Evolutionary conservation across 371 early-diverging fungal genomes (phyloP).

Genomic region (Choanephora cucurbitarum): DNA sequence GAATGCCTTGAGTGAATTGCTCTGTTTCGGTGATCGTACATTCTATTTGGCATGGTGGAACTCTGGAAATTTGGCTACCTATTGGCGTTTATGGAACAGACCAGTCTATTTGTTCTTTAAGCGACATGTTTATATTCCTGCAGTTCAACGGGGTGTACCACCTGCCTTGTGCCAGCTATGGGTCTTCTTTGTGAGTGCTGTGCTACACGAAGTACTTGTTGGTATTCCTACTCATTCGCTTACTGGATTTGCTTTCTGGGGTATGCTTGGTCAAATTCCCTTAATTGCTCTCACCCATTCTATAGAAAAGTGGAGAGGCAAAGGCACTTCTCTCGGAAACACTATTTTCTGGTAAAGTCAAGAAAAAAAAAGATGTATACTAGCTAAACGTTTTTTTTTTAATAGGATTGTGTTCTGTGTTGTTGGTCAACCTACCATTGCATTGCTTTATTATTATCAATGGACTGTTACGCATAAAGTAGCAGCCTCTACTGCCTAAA

Average conservation of each 20-base stretch:
- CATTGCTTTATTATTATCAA: slow-evolving; percentile 81
- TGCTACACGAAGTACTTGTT: slow-evolving; percentile 85
- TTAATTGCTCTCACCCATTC: slow-evolving; percentile 72
- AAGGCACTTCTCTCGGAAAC: slow-evolving; percentile 84
- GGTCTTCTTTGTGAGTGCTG: slow-evolving; percentile 82
- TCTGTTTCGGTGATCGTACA: slow-evolving; percentile 88
- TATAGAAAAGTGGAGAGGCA: slow-evolving; percentile 71
- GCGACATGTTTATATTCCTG: slow-evolving; percentile 81
- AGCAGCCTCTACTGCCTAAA: neutral
- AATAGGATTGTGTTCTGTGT: slow-evolving; percentile 74
- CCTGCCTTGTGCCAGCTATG: slow-evolving; percentile 58
- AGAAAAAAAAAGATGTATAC: neutral
- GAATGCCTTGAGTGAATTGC: slow-evolving; percentile 82
- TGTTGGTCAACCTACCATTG: slow-evolving; percentile 85
- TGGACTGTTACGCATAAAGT: slow-evolving; percentile 60
- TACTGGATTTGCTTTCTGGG: slow-evolving; percentile 83
- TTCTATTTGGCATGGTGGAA: slow-evolving; percentile 96
- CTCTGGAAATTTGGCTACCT: slow-evolving; percentile 75
- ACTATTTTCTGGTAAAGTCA: slow-evolving; percentile 76
- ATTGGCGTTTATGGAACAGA: slow-evolving; percentile 92
- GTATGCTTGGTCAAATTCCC: slow-evolving; percentile 90
- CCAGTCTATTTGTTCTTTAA: slow-evolving; percentile 89
- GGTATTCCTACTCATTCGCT: slow-evolving; percentile 84
- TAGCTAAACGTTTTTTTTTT: slow-evolving; percentile 1
- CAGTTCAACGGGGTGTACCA: slow-evolving; percentile 52